Base-by-base conservation (phyloP, 2,329 filamentous ascomycete genomes). In the Fusarium redolens region DNA sequence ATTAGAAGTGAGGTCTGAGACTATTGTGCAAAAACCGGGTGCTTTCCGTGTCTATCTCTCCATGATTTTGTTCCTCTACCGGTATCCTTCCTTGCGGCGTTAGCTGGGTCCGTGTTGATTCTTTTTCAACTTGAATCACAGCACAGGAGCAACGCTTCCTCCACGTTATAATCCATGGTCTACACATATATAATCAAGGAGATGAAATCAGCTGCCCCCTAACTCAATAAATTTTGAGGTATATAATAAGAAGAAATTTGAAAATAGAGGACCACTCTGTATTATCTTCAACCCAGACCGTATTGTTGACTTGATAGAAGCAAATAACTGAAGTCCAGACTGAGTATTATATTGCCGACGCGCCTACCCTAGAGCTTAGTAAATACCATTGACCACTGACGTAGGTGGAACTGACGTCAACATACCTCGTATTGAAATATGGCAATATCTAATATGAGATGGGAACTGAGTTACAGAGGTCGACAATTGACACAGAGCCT, bases 391-490 rank as follows among this genome's bases (percentile, higher is more conserved):
- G 59, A 44, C 30, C 38, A 45, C 69, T 72, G 70, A 73, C 61
- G 70, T 72, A 71, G 61, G 52, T 63, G 56, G 52, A 38, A 62
- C 65, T 73, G 65, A 73, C 69, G 69, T 72, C 61, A 72, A 65
- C 31, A 65, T 25, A n/a, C 33, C 4, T 30, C 11, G 7, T 5
- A 66, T n/a, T 56, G 17, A 43, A 31, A 15, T 33, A 44, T 12
- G 25, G 40, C 31, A 30, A 22, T 17, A 22, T 18, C 31, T 18
- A 35, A 25, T 20, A 5, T 31, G 40, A 33, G n/a, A 14, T 35
- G 20, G 31, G 15, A 28, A n/a, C 12, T 22, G 20, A 31, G 17
- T 41, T 41, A 56, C n/a, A 33, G 11, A 10, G 20, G 33, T 52
- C 25, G 4, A 15, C 10, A n/a, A 18, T 38, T 10, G 10, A n/a